These are phyloP conservation scores for Waltergamsia citrina DNA, from an alignment of 2,329 filamentous ascomycete species.

Conservation along the genomic window DNA sequence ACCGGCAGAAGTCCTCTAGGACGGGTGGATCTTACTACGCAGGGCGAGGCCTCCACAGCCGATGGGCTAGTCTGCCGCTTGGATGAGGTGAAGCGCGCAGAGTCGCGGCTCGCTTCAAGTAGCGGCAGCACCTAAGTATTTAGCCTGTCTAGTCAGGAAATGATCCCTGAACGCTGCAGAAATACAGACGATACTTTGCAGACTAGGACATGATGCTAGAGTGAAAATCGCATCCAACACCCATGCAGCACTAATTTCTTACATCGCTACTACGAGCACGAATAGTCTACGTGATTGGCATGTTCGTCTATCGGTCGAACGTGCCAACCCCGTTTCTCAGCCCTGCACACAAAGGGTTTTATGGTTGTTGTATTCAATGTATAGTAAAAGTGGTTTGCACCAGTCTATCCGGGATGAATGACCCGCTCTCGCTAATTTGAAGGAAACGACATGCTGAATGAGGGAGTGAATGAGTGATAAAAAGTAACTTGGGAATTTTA, in stretches of 20 bases:
- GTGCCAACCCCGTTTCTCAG: background rate
- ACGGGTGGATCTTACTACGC: background rate
- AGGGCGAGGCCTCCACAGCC: background rate
- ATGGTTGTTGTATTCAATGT: background rate
- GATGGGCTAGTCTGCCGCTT: background rate
- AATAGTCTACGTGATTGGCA: too few relatives aligned
- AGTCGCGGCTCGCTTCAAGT: background rate
- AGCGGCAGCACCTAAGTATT: background rate
- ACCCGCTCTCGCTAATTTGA: background rate
- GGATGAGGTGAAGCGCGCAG: background rate
- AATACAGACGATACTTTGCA: background rate
- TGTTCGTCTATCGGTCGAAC: too few relatives aligned
- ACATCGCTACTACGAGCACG: background rate
- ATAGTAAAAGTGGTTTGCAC: background rate
- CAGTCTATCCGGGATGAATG: background rate
- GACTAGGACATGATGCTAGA: background rate
- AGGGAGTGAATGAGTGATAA: conserved; percentile 1
- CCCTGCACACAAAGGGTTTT: background rate
- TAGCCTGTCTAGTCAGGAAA: conserved; percentile 1
- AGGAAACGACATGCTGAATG: background rate
- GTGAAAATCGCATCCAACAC: background rate
- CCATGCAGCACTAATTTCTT: background rate
- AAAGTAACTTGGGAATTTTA: too few relatives aligned
- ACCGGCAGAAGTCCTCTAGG: background rate
- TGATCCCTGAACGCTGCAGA: background rate